Base-by-base conservation (phyloP, 352 stramenopile genomes). In the Globisporangium carolinianum region DNA sequence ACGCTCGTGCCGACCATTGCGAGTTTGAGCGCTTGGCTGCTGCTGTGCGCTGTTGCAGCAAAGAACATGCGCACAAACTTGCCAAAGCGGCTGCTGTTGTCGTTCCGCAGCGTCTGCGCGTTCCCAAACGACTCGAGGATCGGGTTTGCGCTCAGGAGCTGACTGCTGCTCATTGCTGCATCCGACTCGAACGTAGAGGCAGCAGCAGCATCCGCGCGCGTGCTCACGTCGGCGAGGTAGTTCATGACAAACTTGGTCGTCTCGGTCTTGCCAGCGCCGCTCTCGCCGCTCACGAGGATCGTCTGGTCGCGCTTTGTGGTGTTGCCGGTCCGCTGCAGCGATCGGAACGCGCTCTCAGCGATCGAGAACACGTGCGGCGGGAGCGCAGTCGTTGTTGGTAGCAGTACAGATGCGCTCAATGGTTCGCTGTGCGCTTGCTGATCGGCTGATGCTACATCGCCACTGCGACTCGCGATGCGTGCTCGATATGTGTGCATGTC, bases 61-160 rank as follows among this genome's bases (percentile, higher is more conserved):
- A 95, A 95, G 56, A 87, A 83, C 77, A 95, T 86, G 50, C 87
- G 80, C 57, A 96, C 89, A 53, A 91, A 95, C 62, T 95, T 95
- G 32, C 83, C 83, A 58, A 94, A 94, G 12, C 83, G 83, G 73
- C 80, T 91, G 38, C 78, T 90, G 58, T 94, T 94, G 68, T 93
- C 72, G 53, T 94, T 94, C 12, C 83, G 70, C 35, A 88, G 62
- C 15, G 83, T 94, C 24, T 75, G 69, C 11, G 83, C 83, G 54
- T 94, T 94, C 39, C 83, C 83, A 57, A 95, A 95, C n/a, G 78
- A 83, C 62, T 95, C 86, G 38, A 95, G 67, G 51, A 95, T 86
- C n/a, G 78, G 75, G 56, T 94, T 95, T 9, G 87, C 76, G 17
- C 87, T 86, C 60, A 96, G 70, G 4, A 98, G 47, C 61, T 71